Conservation (phyloP, 139 green algal species). For the Pleodorina starrii region DNA sequence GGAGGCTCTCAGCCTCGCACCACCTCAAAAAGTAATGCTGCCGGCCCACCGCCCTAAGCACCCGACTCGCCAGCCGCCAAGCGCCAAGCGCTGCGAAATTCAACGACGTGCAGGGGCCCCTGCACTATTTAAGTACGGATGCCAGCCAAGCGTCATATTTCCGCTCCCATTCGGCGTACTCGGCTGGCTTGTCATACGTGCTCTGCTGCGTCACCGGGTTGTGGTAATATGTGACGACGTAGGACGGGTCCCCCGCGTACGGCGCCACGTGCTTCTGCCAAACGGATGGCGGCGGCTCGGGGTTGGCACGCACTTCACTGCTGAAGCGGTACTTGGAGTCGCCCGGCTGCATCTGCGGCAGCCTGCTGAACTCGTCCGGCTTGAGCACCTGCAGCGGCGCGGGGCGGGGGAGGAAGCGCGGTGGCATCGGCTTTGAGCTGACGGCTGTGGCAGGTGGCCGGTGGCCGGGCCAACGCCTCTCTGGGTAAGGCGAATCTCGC, state of each 20-base stretch:
- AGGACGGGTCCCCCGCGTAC: constrained; percentile 46
- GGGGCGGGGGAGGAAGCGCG: no score
- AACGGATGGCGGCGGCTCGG: constrained; percentile 17
- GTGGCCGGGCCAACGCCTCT: no score
- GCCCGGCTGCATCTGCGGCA: constrained; percentile 55
- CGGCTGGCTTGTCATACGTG: constrained; percentile 64
- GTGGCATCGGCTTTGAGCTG: no score
- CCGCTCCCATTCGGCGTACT: constrained; percentile 59
- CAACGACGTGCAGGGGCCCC: no score
- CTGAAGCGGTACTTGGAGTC: constrained; percentile 48
- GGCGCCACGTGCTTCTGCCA: constrained; percentile 58
- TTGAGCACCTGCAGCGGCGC: constrained; percentile 21
- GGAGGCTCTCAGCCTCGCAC: no score
- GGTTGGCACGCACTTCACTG: constrained; percentile 47
- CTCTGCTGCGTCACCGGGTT: constrained; percentile 56
- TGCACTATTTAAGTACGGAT: constrained; percentile 29
- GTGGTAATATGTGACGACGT: constrained; percentile 62
- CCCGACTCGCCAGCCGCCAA: no score
- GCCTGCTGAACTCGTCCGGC: constrained; percentile 28
- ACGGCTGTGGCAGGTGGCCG: no score
- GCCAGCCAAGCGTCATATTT: constrained; percentile 42
- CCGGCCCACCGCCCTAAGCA: no score
- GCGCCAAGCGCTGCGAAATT: no score
- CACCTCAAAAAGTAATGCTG: no score
- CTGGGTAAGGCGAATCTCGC: no score